phyloP scores from a whole-genome alignment of 352 stramenopile species.

The Globisporangium echinulatum region DNA sequence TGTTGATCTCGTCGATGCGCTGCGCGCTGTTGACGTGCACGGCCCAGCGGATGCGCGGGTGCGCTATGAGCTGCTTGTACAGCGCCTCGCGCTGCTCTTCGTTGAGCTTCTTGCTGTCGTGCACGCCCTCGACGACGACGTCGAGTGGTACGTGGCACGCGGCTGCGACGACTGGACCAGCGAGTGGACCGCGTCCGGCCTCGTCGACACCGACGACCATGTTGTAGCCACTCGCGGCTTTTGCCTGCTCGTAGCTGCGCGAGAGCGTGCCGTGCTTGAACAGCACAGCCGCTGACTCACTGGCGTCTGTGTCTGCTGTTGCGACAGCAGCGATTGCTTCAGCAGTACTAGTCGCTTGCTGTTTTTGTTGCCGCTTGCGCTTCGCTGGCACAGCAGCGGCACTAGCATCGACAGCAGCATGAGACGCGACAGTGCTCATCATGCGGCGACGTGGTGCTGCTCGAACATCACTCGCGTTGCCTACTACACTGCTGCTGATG shows the following conservation, averaged over 20 bases:
- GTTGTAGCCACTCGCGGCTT: conserved; percentile 45
- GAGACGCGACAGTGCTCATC: background rate
- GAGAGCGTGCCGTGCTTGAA: conserved; percentile 53
- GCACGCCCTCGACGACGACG: conserved; percentile 83
- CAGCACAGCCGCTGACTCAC: conserved; percentile 4
- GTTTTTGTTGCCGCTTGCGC: conserved; percentile 8
- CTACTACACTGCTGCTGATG: too few species aligned
- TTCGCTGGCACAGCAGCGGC: background rate
- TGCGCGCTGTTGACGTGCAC: conserved; percentile 71
- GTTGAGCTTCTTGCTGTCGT: conserved; percentile 95
- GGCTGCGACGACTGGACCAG: conserved; percentile 83
- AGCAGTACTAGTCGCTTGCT: background rate
- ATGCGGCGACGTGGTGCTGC: background rate
- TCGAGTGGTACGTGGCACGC: conserved; percentile 67
- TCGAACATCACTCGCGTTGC: background rate
- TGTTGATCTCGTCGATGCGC: conserved; percentile 98
- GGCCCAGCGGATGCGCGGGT: conserved; percentile 81
- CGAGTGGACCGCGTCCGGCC: conserved; percentile 92
- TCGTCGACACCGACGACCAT: conserved; percentile 95
- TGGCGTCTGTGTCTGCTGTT: background rate
- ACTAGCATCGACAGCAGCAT: background rate
- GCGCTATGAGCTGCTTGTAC: conserved; percentile 81
- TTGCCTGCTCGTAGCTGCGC: conserved; percentile 43
- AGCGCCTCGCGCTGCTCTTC: conserved; percentile 91
- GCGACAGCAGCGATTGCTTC: background rate